phyloP scores from a whole-genome alignment of 2,329 filamentous ascomycete species.

The Aspergillus tamarii region DNA sequence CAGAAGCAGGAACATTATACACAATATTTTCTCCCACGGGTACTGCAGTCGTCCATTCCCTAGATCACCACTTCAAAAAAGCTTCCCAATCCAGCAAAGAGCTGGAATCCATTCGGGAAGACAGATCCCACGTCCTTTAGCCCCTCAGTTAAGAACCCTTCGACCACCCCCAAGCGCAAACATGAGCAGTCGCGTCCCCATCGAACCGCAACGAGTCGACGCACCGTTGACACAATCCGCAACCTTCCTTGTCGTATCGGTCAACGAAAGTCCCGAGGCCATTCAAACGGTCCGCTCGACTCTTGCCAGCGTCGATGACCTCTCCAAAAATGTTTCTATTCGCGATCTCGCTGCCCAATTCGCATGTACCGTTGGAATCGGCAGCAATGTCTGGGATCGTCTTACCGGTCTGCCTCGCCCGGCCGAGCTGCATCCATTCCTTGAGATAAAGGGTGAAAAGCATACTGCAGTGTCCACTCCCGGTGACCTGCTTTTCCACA shows the following conservation, averaged over 20 bases:
- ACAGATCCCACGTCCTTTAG: neutral
- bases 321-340: constrained; percentile 58
- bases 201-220: constrained; percentile 49
- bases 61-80: neutral
- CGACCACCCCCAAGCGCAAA: neutral
- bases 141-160: neutral
- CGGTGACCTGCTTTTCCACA: constrained; percentile 62
- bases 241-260: constrained; percentile 57
- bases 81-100: neutral
- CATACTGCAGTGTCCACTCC: constrained; percentile 60
- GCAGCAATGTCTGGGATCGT: constrained; percentile 55
- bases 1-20: neutral
- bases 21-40: neutral
- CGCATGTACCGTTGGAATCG: constrained; percentile 59
- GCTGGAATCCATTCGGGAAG: neutral
- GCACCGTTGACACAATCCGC: constrained; percentile 57
- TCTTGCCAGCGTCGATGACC: constrained; percentile 48
- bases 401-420: constrained; percentile 52
- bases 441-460: constrained; percentile 48
- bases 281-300: constrained; percentile 48
- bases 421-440: constrained; percentile 57
- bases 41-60: neutral
- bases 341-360: constrained; percentile 53
- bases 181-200: constrained; percentile 6
- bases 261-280: constrained; percentile 38